Evolutionary conservation across 2,329 filamentous ascomycete genomes (phyloP), one percentile per base, ranked within the genome.

Genomic region (Zelopaecilomyces penicillatus): DNA sequence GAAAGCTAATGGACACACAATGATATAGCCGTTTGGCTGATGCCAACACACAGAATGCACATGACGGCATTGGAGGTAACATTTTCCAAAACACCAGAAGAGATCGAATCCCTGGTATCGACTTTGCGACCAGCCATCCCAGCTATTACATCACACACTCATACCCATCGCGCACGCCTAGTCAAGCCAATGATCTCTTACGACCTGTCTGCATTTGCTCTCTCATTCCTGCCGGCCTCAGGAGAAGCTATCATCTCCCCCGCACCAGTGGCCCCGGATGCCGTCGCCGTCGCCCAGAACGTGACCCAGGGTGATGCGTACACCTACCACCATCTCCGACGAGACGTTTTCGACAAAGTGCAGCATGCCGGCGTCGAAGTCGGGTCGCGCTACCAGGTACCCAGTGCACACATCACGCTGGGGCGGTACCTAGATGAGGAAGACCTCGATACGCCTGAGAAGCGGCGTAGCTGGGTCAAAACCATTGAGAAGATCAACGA

Each of bases 321-420:
- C 65, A 90, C 85, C 0, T 96, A 96, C 62, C 91, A 96, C 60
- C 91, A 97, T 63, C 77, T 97, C 6, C 81, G 91, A 3, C 76
- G 83, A 4, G 88, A 95, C 58, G 61, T 94, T 9, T 93, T 83
- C 60, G 70, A 75, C 40, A 67, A 79, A 28, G 76, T 79, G 4
- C 68, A 71, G 38, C 68, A 67, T 4, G 74, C 80, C 0, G 86
- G 85, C 1, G 70, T 91, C n/a, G 66, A 75, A 11, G 74, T 95
- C 31, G 83, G 74, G 26, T 87, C 85, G 42, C 75, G 91, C 46
- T 97, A 96, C 61, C 82, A 90, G 27, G 87, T 95, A 2, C 90
- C 90, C 2, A 91, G 85, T 39, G 88, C 87, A 11, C 91, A 97
- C 67, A 76, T 96, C 57, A 96, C 91, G 0, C 76, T 97, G 46